Conservation (phyloP, 176 grass and related monocot species). For the bread wheat (Triticum aestivum) region IWGSC_CS_RefSeq_v2.1 NC_057806.1:586532533-586533032, state of each 20-base stretch:
- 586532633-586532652: not conserved
- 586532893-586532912: not conserved
- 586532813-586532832: not conserved
- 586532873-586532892: not conserved
- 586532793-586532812: not conserved
- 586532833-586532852: not conserved
- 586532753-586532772: not conserved
- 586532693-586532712: not conserved
- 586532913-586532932: constrained; percentile 31
- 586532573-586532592: not conserved
- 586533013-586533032: constrained; percentile 84
- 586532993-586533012: constrained; percentile 46
- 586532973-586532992: constrained; percentile 70
- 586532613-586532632: not conserved
- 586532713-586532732: not conserved
- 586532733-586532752: not conserved
- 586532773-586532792: not conserved
- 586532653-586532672: not conserved
- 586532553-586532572: not conserved
- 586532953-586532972: constrained; percentile 93
- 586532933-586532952: constrained; percentile 69
- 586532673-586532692: not conserved
- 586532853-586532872: not conserved
- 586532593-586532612: not conserved
- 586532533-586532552: not conserved